These are phyloP conservation scores for Pseudoturritis turrita DNA, from an alignment of 345 rosid genomes.

Conservation along the genomic window DNA sequence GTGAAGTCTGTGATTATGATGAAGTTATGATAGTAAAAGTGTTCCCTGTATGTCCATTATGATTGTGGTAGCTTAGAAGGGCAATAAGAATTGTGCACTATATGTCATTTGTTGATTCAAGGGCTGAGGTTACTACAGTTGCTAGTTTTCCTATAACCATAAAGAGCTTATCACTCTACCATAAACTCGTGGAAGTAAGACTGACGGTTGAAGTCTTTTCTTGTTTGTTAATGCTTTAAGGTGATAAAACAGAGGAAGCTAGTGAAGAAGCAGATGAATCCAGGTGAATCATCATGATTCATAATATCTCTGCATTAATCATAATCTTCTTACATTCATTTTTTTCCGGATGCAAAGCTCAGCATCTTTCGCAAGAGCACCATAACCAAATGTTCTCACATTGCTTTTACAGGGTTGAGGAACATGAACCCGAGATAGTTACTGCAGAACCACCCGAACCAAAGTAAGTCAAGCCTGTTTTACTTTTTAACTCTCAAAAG, in stretches of 20 bases:
- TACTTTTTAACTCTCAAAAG: background rate
- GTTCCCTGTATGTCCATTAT: background rate
- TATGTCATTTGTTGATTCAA: background rate
- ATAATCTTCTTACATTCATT: background rate
- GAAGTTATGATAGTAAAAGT: background rate
- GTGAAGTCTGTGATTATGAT: background rate
- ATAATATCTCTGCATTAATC: background rate
- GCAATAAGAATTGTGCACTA: background rate
- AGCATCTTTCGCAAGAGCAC: background rate
- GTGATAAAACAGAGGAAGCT: slow-evolving; percentile 43
- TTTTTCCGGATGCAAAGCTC: background rate
- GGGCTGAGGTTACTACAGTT: background rate
- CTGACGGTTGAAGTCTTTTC: background rate
- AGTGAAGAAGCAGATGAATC: slow-evolving; percentile 30
- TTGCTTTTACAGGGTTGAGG: slow-evolving; percentile 25
- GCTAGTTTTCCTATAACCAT: background rate
- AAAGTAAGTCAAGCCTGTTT: slow-evolving; percentile 20
- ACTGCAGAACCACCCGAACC: slow-evolving; percentile 17
- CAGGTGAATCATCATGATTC: slow-evolving; percentile 40
- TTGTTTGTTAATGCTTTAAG: slow-evolving; percentile 26
- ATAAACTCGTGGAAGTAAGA: background rate
- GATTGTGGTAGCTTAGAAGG: background rate
- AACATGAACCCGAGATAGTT: slow-evolving; percentile 13
- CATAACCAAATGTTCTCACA: background rate
- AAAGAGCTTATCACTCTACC: background rate